Evolutionary conservation across 208 protist genomes (phyloP).

Genomic region (Trichomonas gallinae): DNA sequence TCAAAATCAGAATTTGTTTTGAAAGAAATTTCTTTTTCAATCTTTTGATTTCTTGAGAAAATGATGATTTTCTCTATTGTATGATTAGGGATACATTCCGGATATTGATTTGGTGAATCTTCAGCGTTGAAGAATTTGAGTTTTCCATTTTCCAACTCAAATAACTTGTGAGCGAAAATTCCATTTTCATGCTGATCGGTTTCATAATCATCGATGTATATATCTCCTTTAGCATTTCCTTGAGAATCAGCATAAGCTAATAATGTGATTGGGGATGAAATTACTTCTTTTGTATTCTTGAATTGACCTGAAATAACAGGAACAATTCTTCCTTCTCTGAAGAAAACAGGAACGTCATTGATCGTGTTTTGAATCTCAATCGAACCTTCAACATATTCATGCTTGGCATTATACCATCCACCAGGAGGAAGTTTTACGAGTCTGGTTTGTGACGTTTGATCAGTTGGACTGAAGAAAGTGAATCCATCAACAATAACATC

Average conservation of each 20-base stretch:
- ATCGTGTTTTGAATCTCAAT: neutral
- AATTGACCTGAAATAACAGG: conserved; percentile 65
- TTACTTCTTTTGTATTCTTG: conserved; percentile 54
- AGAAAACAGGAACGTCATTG: conserved; percentile 57
- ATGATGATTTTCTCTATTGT: neutral
- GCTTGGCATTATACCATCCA: neutral
- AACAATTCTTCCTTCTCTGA: conserved; percentile 71
- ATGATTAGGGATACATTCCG: neutral
- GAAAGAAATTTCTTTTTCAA: neutral
- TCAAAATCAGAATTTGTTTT: neutral
- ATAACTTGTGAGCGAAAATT: neutral
- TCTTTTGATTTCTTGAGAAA: neutral
- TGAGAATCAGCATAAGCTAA: conserved; percentile 33
- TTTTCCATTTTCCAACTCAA: neutral
- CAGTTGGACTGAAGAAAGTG: conserved; percentile 62
- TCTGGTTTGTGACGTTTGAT: conserved; percentile 49
- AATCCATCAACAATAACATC: conserved; percentile 71
- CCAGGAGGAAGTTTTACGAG: conserved; percentile 60
- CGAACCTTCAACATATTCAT: conserved; percentile 34
- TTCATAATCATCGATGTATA: conserved; percentile 36
- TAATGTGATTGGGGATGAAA: conserved; percentile 48
- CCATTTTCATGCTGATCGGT: conserved; percentile 7
- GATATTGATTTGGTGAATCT: neutral
- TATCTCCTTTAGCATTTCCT: conserved; percentile 4
- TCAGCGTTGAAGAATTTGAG: neutral